These are phyloP conservation scores for Aurifilum marmelostoma DNA, from an alignment of 2,329 filamentous ascomycete species.

Conservation along the genomic window DNA sequence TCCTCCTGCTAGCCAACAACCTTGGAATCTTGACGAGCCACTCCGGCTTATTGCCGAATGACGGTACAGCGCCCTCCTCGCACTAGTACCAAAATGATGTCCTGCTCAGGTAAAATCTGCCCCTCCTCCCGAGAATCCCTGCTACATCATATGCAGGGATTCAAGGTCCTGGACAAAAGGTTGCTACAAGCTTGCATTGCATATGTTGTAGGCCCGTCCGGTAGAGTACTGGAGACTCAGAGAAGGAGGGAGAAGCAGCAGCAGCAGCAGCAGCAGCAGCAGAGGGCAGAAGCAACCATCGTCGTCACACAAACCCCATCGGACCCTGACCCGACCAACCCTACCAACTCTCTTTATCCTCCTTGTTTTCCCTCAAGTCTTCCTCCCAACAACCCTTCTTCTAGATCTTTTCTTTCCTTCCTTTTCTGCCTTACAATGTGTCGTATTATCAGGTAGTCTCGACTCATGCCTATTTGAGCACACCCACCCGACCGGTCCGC, in stretches of 20 bases:
- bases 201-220: background rate
- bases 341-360: background rate
- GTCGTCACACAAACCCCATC: background rate
- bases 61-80: background rate
- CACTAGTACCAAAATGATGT: background rate
- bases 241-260: background rate
- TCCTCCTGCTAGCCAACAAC: background rate
- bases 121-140: background rate
- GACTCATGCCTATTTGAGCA: conserved; percentile 1
- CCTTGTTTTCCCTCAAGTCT: background rate
- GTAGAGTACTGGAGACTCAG: background rate
- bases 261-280: too few species aligned
- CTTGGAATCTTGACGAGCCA: background rate
- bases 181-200: background rate
- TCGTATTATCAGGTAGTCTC: background rate
- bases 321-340: too few species aligned
- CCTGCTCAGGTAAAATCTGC: background rate
- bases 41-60: background rate
- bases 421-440: background rate
- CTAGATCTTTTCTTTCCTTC: background rate
- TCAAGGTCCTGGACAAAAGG: background rate
- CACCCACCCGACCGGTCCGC: background rate
- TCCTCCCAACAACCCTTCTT: background rate
- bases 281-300: background rate
- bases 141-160: background rate